Base-by-base conservation (phyloP, 495 filamentous ascomycete genomes). In the Patellaria atrata region DNA sequence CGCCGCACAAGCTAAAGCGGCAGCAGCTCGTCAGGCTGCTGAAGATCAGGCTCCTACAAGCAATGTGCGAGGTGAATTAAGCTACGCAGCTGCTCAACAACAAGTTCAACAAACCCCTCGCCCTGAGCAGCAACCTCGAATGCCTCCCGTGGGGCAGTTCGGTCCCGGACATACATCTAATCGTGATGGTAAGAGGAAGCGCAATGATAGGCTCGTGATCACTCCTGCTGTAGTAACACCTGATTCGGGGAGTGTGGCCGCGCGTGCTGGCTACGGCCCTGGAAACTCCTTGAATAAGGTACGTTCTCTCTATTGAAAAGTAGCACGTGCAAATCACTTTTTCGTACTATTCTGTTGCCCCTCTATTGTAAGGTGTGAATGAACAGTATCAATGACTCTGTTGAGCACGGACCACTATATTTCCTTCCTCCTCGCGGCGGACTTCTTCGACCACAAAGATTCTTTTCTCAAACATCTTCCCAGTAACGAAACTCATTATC, bases 121-220 rank as follows among this genome's bases (percentile, higher is more conserved):
- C 19, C 47, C 51, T 3, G 50, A 54, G 30, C 39, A 47, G 21
- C 62, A 22, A 58, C n/a, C n/a, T n/a, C 67, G 45, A 61, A 61
- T 47, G 68, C 91, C 91, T 22, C 87, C 86, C 20, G 73, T 99
- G 22, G 91, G 91, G 27, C 89, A 92, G 42, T 99, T 99, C 54
- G 73, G 81, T 9, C 79, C 80, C 3, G 80, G 82, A 7, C 70
- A 80, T 23, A 86, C 82, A 43, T 75, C 73, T 9, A 76, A 65
- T 27, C 83, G 94, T 45, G 75, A 82, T 24, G 81, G 57, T 55
- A 94, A 92, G 59, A 87, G 92, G 52, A 74, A 77, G 37, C 64
- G 78, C 11, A 67, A 62, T 18, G 61, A 53, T 4, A 35, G 51
- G 14, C 30, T 37, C 9, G 30, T 36, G 3, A 28, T 22, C 29